phyloP scores from a whole-genome alignment of 495 filamentous ascomycete species.

The Hypoxylon rickii region DNA sequence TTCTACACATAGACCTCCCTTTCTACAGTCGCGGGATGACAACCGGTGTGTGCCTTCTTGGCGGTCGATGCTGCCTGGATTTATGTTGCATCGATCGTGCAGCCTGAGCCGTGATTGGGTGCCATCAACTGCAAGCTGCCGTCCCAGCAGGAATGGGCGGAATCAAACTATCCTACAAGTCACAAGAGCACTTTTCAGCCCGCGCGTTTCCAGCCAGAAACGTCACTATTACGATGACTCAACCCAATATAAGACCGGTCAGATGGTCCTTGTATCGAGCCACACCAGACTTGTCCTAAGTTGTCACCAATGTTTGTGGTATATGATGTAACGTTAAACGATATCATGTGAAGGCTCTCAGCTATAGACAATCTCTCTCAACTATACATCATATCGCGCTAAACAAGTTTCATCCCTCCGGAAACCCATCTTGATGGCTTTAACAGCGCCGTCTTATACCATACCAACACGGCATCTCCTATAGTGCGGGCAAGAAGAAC shows the following conservation, averaged over 20 bases:
- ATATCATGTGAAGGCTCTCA: no score
- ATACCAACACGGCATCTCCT: neutral
- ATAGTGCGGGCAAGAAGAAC: constrained; percentile 10
- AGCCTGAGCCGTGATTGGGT: constrained; percentile 13
- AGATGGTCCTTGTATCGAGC: neutral
- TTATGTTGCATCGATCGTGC: constrained; percentile 5
- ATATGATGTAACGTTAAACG: no score
- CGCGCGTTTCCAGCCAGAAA: no score
- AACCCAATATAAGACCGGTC: neutral
- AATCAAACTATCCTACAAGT: neutral
- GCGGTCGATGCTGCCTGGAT: constrained; percentile 14
- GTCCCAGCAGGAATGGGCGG: neutral
- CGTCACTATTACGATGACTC: neutral
- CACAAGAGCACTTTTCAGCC: no score
- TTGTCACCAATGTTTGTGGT: no score
- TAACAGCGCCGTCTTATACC: neutral
- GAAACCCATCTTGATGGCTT: neutral
- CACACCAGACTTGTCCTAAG: neutral
- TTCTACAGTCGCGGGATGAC: neutral
- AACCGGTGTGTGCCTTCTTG: constrained; percentile 7
- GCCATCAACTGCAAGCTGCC: constrained; percentile 10
- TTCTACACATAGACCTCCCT: neutral
- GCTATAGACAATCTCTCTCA: no score
- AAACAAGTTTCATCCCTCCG: neutral
- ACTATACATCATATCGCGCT: neutral